Conservation (phyloP, 2,329 filamentous ascomycete genomes). For the Diaporthe sp. region DNA sequence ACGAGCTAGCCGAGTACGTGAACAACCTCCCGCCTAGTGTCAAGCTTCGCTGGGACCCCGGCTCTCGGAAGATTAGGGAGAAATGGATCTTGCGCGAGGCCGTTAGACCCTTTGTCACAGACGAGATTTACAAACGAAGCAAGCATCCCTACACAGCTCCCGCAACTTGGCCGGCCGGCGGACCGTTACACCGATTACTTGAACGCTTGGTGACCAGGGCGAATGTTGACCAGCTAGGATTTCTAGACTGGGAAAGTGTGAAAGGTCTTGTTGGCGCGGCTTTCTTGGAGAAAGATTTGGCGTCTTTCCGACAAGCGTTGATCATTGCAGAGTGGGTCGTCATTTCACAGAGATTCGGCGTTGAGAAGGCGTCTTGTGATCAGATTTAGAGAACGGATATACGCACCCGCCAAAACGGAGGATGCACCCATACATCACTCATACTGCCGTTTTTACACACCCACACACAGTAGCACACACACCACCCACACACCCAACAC, state of each 20-base stretch:
- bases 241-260: constrained; percentile 55
- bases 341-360: constrained; percentile 57
- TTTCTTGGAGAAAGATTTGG: constrained; percentile 54
- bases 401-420: too few species aligned
- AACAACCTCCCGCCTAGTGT: constrained; percentile 50
- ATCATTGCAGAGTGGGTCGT: constrained; percentile 60
- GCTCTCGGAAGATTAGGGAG: constrained; percentile 52
- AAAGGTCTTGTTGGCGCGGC: constrained; percentile 53
- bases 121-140: constrained; percentile 63
- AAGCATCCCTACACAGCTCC: constrained; percentile 67
- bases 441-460: too few species aligned
- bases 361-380: constrained; percentile 50
- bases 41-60: constrained; percentile 42
- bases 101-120: constrained; percentile 62
- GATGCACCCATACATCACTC: too few species aligned
- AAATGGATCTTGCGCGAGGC: constrained; percentile 68
- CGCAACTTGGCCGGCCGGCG: constrained; percentile 54
- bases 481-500: too few species aligned
- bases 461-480: too few species aligned
- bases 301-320: constrained; percentile 53
- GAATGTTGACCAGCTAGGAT: constrained; percentile 56
- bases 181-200: constrained; percentile 57
- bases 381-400: neutral
- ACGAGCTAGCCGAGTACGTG: constrained; percentile 50
- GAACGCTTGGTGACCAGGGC: constrained; percentile 51